Conservation (phyloP, 2,329 filamentous ascomycete genomes). For the Colletotrichum shisoi region DNA sequence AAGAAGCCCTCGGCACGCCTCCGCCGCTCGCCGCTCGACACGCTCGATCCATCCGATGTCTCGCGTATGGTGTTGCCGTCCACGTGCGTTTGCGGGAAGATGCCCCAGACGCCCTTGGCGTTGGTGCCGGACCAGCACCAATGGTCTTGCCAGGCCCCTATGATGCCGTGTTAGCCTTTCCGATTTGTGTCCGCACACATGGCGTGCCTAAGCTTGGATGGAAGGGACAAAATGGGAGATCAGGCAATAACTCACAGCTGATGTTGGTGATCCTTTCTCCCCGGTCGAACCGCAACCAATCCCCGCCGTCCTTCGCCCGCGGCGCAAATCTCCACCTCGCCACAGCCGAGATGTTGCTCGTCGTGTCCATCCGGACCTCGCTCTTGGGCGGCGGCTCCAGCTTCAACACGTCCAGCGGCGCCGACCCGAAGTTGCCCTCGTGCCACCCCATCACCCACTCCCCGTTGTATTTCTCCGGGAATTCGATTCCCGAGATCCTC, state of each 20-base stretch:
- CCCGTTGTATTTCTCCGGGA: constrained; percentile 60
- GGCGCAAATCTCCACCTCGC: constrained; percentile 63
- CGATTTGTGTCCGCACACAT: no score
- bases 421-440: constrained; percentile 59
- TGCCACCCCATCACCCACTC: constrained; percentile 68
- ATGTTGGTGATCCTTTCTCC: constrained; percentile 73
- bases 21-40: constrained; percentile 49
- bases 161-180: constrained; percentile 4
- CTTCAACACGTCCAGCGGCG: constrained; percentile 59
- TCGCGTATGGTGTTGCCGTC: constrained; percentile 57
- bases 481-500: constrained; percentile 60
- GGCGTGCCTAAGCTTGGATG: background rate
- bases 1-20: constrained; percentile 46
- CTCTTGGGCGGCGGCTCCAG: constrained; percentile 57
- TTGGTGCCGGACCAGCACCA: constrained; percentile 67
- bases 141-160: constrained; percentile 57
- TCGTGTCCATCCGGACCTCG: constrained; percentile 57
- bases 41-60: constrained; percentile 44
- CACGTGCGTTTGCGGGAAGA: constrained; percentile 62
- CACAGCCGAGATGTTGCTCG: constrained; percentile 58
- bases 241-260: constrained; percentile 54
- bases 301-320: constrained; percentile 51
- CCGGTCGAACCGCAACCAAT: constrained; percentile 70
- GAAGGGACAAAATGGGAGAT: background rate
- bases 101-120: constrained; percentile 60